phyloP scores from a whole-genome alignment of 768 basidiomycete species.

The Psilocybe sp. region DNA sequence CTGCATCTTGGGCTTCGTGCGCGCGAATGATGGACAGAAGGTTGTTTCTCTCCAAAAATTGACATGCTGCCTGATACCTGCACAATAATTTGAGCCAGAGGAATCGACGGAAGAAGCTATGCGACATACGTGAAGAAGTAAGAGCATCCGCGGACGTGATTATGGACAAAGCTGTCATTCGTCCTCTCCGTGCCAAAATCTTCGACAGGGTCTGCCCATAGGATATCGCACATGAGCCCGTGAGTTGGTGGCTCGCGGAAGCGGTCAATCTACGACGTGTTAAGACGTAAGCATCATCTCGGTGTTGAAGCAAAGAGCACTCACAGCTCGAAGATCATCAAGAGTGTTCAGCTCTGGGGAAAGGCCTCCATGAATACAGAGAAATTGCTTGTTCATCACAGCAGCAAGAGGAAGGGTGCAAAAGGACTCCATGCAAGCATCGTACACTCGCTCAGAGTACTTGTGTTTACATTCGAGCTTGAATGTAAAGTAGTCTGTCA shows the following conservation, averaged over 20 bases:
- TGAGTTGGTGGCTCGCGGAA: conserved; percentile 98
- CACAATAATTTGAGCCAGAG: conserved; percentile 4
- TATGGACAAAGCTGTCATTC: conserved; percentile 88
- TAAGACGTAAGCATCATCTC: neutral
- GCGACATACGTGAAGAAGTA: conserved; percentile 74
- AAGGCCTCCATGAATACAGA: conserved; percentile 97
- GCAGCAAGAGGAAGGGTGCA: conserved; percentile 94
- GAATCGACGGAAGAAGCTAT: neutral
- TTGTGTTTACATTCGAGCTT: conserved; percentile 99
- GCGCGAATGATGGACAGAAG: conserved; percentile 95
- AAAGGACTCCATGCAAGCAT: conserved; percentile 98
- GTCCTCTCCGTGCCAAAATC: conserved; percentile 96
- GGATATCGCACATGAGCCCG: conserved; percentile 97
- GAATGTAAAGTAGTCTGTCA: conserved; percentile 99
- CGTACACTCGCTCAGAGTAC: conserved; percentile 95
- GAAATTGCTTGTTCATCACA: conserved; percentile 99
- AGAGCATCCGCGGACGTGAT: conserved; percentile 95
- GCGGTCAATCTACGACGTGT: conserved; percentile 74
- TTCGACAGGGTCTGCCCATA: conserved; percentile 98
- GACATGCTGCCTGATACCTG: conserved; percentile 94
- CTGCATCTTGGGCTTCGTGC: conserved; percentile 98
- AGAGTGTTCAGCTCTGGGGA: conserved; percentile 94
- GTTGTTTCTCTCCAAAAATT: conserved; percentile 97
- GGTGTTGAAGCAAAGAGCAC: conserved; percentile 24
- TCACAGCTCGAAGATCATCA: conserved; percentile 86